phyloP scores from a whole-genome alignment of 192 early-diverging fungal genomes.

The Blastocladiella britannica region DNA sequence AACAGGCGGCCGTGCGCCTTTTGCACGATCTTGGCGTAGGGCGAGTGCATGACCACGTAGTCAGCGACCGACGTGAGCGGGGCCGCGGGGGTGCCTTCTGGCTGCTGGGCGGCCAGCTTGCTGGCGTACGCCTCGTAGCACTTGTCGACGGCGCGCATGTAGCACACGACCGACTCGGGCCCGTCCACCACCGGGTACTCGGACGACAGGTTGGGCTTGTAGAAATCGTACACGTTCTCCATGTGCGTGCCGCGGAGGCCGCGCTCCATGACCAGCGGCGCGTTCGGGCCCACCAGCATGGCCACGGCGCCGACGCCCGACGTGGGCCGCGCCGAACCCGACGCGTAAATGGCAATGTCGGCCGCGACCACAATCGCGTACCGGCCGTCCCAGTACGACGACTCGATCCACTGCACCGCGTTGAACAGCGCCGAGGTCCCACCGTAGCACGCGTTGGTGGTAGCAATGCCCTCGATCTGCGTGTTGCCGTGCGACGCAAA shows the following conservation, averaged over 20 bases:
- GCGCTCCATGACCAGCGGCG: constrained; percentile 79
- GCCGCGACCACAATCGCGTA: constrained; percentile 73
- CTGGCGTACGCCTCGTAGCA: constrained; percentile 70
- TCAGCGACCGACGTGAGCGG: constrained; percentile 36
- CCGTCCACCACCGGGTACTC: constrained; percentile 98
- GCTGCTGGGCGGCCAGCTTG: constrained; percentile 24
- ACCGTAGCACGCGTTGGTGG: constrained; percentile 98
- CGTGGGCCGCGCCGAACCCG: constrained; percentile 76
- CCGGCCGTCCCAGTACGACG: constrained; percentile 81
- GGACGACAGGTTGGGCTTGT: constrained; percentile 92
- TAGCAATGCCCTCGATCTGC: constrained; percentile 89
- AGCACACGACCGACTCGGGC: constrained; percentile 77
- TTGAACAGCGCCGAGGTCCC: constrained; percentile 92
- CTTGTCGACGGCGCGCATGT: constrained; percentile 71
- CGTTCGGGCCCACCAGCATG: constrained; percentile 78
- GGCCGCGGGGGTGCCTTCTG: constrained; percentile 12
- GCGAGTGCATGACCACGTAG: constrained; percentile 84
- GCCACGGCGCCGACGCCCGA: constrained; percentile 82
- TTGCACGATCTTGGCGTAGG: constrained; percentile 92
- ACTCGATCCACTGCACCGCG: constrained; percentile 93
- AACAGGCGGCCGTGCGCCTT: constrained; percentile 80
- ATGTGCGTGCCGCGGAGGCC: constrained; percentile 77
- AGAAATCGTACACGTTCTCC: constrained; percentile 96
- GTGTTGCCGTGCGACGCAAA: constrained; percentile 79
- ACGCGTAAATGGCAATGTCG: constrained; percentile 91